Base-by-base conservation (phyloP, 2,329 filamentous ascomycete genomes). In the Emericellopsis atlantica region DNA sequence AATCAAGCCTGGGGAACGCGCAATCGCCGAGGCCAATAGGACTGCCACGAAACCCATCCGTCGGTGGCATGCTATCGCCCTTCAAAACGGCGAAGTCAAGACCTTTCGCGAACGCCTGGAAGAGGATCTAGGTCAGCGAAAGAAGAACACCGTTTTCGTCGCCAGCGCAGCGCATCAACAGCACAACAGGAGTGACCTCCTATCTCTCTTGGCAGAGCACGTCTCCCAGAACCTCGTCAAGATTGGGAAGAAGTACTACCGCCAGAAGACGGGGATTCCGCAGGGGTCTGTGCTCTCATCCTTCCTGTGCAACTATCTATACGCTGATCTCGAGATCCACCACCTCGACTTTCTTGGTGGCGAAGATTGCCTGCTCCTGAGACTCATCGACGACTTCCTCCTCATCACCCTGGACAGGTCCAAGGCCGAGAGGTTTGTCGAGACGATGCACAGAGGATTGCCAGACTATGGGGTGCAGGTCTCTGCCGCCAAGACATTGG, bases 221-320 rank as follows among this genome's bases (percentile, higher is more conserved):
- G 74, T 98, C n/a, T 70, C 79, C 46, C 70, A 79, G 44, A 95
- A 96, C 53, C 67, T 95, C 22, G 78, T 98, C 53, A 87, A 84
- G 54, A 81, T 96, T 32, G 89, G 88, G 37, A 90, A 88, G 62
- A 85, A 81, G 49, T 88, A 80, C 56, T 95, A 92, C 56, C 76
- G 86, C 21, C 92, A 98, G 57, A 90, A 80, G 57, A 67, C 73
- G 18, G 92, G 92, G 12, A 96, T 98, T 32, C 89, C 92, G 0
- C 92, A 98, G 58, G 92, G 92, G 7, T 95, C 89, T 0, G 74
- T 95, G 1, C 57, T 98, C 5, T 95, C 89, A 0, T 84, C 82
- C 35, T 69, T 88, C 33, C 69, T 98, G 5, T 96, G 92, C 67
- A 96, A 88, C 60, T 90, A 94, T 61, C 95, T 96, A 59, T 98